Evolutionary conservation across 2,329 filamentous ascomycete genomes (phyloP).

Genomic region (Sordariomycetes sp.): DNA sequence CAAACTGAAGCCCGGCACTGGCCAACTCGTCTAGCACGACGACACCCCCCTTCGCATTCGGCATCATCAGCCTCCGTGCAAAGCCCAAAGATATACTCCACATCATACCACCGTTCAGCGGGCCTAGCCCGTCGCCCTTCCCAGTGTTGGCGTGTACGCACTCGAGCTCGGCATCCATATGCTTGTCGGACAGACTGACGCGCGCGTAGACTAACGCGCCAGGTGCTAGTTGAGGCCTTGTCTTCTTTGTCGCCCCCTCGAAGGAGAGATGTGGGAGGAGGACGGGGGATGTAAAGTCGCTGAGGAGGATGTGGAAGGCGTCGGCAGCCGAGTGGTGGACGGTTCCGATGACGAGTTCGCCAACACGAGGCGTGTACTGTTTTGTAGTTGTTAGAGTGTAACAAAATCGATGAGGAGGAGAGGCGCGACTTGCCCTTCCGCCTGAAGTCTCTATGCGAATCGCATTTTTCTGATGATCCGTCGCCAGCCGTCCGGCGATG

Average conservation of each 20-base stretch:
- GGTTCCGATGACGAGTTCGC: constrained; percentile 83
- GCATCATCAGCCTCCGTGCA: constrained; percentile 68
- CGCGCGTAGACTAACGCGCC: constrained; percentile 86
- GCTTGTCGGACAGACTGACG: constrained; percentile 65
- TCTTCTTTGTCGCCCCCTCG: constrained; percentile 87
- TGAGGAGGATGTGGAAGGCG: constrained; percentile 70
- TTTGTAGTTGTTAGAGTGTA: not conserved
- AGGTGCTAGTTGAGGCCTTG: constrained; percentile 63
- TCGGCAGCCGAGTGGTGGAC: constrained; percentile 69
- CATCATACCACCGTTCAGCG: constrained; percentile 76
- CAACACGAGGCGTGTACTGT: constrained; percentile 69
- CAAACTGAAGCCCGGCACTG: constrained; percentile 69
- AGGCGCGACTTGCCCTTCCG: constrained; percentile 47
- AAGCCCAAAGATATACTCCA: constrained; percentile 73
- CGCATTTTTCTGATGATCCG: constrained; percentile 64
- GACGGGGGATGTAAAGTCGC: constrained; percentile 54
- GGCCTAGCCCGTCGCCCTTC: constrained; percentile 80
- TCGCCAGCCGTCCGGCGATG: constrained; percentile 56
- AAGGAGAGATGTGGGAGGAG: constrained; percentile 84
- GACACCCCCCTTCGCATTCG: constrained; percentile 48
- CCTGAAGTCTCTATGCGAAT: constrained; percentile 67
- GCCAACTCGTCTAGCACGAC: constrained; percentile 74
- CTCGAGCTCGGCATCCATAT: constrained; percentile 84
- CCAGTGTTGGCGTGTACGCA: constrained; percentile 82
- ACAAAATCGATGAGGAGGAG: not conserved